Evolutionary conservation across 2,329 filamentous ascomycete genomes (phyloP).

Genomic region (Tolypocladium ophioglossoides): DNA sequence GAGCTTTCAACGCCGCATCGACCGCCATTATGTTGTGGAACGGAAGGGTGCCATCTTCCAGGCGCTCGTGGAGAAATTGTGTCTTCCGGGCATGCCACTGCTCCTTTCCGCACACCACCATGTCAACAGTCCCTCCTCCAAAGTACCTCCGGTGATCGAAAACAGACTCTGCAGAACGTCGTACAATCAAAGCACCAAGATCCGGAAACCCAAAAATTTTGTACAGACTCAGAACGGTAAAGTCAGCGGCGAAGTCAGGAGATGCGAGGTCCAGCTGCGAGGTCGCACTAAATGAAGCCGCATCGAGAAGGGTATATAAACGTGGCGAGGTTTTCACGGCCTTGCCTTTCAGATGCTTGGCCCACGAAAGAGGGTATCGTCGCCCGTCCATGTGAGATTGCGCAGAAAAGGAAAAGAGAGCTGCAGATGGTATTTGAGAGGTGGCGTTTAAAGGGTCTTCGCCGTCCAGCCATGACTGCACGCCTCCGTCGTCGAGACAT

Average conservation of each 20-base stretch:
- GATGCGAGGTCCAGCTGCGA: conserved; percentile 62
- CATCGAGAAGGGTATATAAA: conserved; percentile 68
- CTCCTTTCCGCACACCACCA: conserved; percentile 68
- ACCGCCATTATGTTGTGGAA: conserved; percentile 85
- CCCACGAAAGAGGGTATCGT: conserved; percentile 64
- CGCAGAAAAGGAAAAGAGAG: conserved; percentile 69
- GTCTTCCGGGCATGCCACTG: conserved; percentile 76
- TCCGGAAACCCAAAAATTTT: conserved; percentile 98
- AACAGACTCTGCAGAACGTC: conserved; percentile 54
- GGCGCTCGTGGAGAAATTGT: conserved; percentile 60
- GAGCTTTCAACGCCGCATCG: conserved; percentile 60
- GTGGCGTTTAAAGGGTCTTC: conserved; percentile 17
- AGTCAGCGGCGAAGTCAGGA: conserved; percentile 59
- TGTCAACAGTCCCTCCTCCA: conserved; percentile 87
- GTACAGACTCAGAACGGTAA: conserved; percentile 80
- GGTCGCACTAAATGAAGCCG: conserved; percentile 71
- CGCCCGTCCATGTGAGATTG: conserved; percentile 90
- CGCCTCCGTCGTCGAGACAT: conserved; percentile 57
- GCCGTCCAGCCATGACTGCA: conserved; percentile 53
- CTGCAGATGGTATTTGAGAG: conserved; percentile 12
- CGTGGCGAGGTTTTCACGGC: conserved; percentile 9
- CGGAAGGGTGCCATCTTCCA: conserved; percentile 87
- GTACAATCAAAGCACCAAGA: conserved; percentile 73
- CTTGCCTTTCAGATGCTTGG: conserved; percentile 29
- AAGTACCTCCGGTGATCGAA: conserved; percentile 70